Base-by-base conservation (phyloP, 2,329 filamentous ascomycete species). In the Aureobasidium uvarum region DNA sequence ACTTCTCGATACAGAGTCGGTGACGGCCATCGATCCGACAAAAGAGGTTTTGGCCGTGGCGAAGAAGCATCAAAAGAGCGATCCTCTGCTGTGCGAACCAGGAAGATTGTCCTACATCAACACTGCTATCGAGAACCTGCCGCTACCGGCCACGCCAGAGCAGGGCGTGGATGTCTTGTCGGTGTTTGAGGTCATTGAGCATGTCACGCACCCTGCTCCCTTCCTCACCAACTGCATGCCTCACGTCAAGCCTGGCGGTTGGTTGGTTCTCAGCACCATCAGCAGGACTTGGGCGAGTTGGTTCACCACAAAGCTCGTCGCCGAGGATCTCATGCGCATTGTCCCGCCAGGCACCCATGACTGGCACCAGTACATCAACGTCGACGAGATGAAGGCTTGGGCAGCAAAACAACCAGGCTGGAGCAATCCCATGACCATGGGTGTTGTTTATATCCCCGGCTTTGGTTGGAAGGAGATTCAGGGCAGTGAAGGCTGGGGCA, bases 311-410 rank as follows among this genome's bases (percentile, higher is more conserved):
- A 96, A 96, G 72, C 80, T 98, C 28, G 83, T 96, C 68, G 95
- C 95, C 0, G 95, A 99, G 79, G 91, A 95, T 78, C 75, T 97
- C 66, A 72, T 96, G 74, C 83, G 90, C 5, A 91, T 98, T 67
- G 95, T 99, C 65, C 95, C 95, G 11, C 86, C 85, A 69, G 95
- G 95, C 1, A 99, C 95, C 54, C 95, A 99, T 78, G 92, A 97
- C 76, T 99, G 95, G 95, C 83, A 83, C 68, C 96, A 98, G 80
- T 99, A 98, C 78, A 88, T 99, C 70, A 95, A 97, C 74, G 90
- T 91, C 69, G 81, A 85, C 16, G 94, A 98, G 81, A 76, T 96
- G 74, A 74, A 77, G 70, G 74, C 70, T 5, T 83, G 80, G 78
- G 81, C 81, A 68, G 72, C 69, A 43, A 74, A 74, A 67, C 72